phyloP scores from a whole-genome alignment of 2,329 filamentous ascomycete genomes.

The Neopestalotiopsis rosae region DNA sequence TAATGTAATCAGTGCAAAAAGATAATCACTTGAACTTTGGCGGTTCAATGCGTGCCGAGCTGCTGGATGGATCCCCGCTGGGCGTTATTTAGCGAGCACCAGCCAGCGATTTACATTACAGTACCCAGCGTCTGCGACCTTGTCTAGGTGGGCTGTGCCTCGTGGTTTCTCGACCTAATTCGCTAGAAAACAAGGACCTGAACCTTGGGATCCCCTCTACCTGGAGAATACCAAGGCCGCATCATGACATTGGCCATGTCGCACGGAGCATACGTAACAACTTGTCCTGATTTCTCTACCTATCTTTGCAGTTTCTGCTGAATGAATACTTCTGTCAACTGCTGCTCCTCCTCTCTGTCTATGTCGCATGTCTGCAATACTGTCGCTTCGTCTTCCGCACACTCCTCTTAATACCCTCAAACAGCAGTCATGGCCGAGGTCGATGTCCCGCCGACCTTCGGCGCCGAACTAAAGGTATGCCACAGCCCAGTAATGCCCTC shows the following conservation, averaged over 20 bases:
- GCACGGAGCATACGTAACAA: conserved; percentile 21
- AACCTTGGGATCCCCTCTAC: conserved; percentile 6
- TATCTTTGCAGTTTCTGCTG: conserved; percentile 5
- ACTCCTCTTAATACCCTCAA: conserved; percentile 22
- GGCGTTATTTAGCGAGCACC: neutral
- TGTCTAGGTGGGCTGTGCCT: conserved; percentile 18
- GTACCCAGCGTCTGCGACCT: neutral
- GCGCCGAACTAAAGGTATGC: conserved; percentile 88
- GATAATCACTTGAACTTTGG: neutral
- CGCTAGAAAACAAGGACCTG: conserved; percentile 12
- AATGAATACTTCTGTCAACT: conserved; percentile 9
- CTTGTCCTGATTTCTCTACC: neutral
- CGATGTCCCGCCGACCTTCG: conserved; percentile 85
- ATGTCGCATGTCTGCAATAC: conserved; percentile 28
- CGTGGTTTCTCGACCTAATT: conserved; percentile 17
- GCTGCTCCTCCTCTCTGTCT: neutral
- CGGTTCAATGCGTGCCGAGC: neutral
- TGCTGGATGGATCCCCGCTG: neutral
- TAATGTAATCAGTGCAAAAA: neutral
- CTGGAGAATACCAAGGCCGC: neutral
- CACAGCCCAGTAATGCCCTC: neutral
- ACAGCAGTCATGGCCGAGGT: conserved; percentile 74
- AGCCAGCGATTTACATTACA: conserved; percentile 5
- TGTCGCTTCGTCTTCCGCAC: conserved; percentile 15
- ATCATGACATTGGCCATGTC: conserved; percentile 27